phyloP scores from a whole-genome alignment of 345 rosid genomes.

The Hibiscus syriacus region DNA sequence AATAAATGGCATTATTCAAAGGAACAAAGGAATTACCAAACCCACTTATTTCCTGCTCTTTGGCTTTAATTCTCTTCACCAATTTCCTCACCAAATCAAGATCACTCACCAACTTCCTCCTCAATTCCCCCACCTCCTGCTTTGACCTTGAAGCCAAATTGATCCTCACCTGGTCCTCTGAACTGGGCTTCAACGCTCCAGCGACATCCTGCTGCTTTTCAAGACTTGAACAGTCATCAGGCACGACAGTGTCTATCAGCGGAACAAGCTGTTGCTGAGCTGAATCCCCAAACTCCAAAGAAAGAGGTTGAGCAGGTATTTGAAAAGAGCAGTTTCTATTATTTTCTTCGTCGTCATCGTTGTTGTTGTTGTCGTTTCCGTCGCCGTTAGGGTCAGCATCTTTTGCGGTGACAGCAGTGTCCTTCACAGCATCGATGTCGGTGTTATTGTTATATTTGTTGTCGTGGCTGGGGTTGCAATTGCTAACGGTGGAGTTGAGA shows the following conservation, averaged over 20 bases:
- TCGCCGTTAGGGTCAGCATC: neutral
- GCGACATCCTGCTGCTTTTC: slow-evolving; percentile 22
- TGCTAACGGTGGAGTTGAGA: neutral
- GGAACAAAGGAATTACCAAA: slow-evolving; percentile 26
- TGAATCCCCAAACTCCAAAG: slow-evolving; percentile 25
- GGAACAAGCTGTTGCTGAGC: slow-evolving; percentile 28
- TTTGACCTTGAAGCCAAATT: slow-evolving; percentile 50
- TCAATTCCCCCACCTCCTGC: slow-evolving; percentile 44
- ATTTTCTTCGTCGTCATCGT: slow-evolving; percentile 4
- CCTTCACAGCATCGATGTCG: neutral
- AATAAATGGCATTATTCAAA: slow-evolving; percentile 33
- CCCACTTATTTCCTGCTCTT: slow-evolving; percentile 41
- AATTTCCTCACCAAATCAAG: neutral
- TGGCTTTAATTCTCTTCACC: neutral
- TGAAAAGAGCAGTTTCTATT: slow-evolving; percentile 19
- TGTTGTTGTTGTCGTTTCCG: slow-evolving; percentile 1
- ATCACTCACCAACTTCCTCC: neutral
- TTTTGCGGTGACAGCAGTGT: neutral
- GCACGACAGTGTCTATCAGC: slow-evolving; percentile 15
- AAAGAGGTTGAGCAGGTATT: slow-evolving; percentile 22
- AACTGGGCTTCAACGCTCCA: slow-evolving; percentile 33
- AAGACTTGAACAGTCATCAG: slow-evolving; percentile 34
- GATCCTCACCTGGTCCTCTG: slow-evolving; percentile 40
- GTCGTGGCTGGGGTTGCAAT: neutral
- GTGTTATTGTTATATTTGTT: neutral